phyloP scores from a whole-genome alignment of 768 basidiomycete species.

The Kondoa malvinella region DNA sequence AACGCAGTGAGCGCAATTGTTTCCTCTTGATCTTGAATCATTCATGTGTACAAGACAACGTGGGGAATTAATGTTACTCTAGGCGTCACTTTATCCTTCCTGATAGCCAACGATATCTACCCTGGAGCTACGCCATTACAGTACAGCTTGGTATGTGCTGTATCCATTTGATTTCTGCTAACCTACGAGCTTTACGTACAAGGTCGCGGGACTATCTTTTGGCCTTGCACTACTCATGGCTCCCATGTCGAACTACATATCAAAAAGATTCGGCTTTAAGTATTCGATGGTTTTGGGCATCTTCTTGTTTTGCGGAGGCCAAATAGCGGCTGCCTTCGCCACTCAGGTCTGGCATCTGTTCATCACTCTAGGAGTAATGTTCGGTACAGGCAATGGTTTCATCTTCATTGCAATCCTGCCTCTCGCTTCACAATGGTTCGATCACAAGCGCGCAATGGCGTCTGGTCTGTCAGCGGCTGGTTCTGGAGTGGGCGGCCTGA shows the following conservation, averaged over 20 bases:
- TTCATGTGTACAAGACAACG: too few relatives aligned
- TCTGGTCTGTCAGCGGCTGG: neutral
- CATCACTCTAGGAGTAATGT: constrained; percentile 26
- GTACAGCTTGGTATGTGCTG: constrained; percentile 26
- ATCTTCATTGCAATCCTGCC: constrained; percentile 18
- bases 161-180: too few relatives aligned
- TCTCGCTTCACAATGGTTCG: constrained; percentile 12
- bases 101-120: constrained; percentile 16
- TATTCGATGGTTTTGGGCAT: constrained; percentile 22
- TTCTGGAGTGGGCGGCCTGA: constrained; percentile 22
- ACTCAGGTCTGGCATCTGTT: constrained; percentile 27
- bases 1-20: too few relatives aligned
- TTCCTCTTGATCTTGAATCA: too few relatives aligned
- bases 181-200: too few relatives aligned
- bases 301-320: constrained; percentile 15
- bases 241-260: constrained; percentile 25
- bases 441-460: neutral
- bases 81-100: neutral
- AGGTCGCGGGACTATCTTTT: constrained; percentile 25
- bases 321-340: constrained; percentile 24
- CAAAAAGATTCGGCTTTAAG: constrained; percentile 19
- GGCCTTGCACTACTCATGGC: constrained; percentile 23
- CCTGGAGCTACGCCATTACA: constrained; percentile 23
- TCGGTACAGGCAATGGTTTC: constrained; percentile 25
- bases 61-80: neutral